Base-by-base conservation (phyloP, 257 asterid genomes). In the Jasminum sambac region DNA sequence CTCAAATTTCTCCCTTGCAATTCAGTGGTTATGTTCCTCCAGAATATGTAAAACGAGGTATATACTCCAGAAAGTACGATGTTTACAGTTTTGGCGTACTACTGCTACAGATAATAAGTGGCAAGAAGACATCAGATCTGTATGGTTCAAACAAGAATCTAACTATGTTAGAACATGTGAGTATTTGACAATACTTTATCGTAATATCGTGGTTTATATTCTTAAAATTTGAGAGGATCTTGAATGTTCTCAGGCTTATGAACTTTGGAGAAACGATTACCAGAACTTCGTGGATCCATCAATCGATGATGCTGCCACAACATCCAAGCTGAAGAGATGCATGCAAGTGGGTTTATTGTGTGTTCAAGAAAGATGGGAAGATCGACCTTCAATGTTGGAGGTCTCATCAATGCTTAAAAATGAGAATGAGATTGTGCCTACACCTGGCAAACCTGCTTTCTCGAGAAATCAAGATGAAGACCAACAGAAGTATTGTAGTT, bases 21-120 rank as follows among this genome's bases (percentile, higher is more conserved):
- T 65, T 41, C 62, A 83, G 87, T 58, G 87, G 87, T 17, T 72
- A 73, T 52, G 66, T 83, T 58, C 84, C 87, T 16, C 87, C 87
- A 5, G 84, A 79, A 48, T 83, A 83, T 58, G 81, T 77, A 44
- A 69, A 75, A 38, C 26, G 72, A 61, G 87, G 87, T 11, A 13
- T 68, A 71, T 83, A 83, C 72, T 83, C 84, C 40, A 76, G 67
- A 37, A 77, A 83, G 44, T 83, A 75, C 2, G 84, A 83, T 12
- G 81, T 83, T 12, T 83, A 71, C 57, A 79, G 87, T 72, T 83
- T 83, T 5, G 84, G 87, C 1, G 82, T 82, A 4, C 70, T 82
- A 19, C 63, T 82, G 11, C 70, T 82, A 46, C 87, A 82, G 70
- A 76, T 82, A 70, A 70, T 82, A 11, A 77, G 84, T 13, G 79